Conservation (phyloP, 1,284 basidiomycete genomes). For the Pseudozyma hubeiensis region DNA sequence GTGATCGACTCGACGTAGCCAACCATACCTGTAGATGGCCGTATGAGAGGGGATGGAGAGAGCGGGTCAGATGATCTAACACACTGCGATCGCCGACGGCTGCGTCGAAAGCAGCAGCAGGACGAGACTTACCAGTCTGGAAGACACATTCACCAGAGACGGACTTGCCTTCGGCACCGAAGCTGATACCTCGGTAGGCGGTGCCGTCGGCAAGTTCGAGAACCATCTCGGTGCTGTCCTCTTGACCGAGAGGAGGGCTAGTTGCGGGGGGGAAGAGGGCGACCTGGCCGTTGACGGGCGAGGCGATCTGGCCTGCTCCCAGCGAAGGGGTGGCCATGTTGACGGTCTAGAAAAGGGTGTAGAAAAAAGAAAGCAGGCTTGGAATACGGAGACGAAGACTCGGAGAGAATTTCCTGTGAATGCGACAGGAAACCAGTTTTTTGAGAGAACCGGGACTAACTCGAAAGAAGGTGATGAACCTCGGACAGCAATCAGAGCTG, state of each 20-base stretch:
- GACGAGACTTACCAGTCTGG: constrained; percentile 84
- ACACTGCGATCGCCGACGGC: constrained; percentile 2
- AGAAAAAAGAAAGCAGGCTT: constrained; percentile 1
- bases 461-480: constrained; percentile 35
- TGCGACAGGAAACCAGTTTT: constrained; percentile 6
- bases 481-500: constrained; percentile 32
- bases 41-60: constrained; percentile 9
- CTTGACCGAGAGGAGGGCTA: constrained; percentile 49
- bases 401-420: not conserved
- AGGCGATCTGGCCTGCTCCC: constrained; percentile 47
- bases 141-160: constrained; percentile 98
- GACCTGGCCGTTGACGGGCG: constrained; percentile 32
- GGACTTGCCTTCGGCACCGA: constrained; percentile 91
- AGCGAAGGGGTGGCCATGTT: constrained; percentile 55
- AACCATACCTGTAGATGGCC: constrained; percentile 75
- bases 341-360: constrained; percentile 11
- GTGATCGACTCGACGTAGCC: constrained; percentile 98
- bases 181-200: constrained; percentile 87
- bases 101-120: not conserved
- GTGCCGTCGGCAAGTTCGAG: constrained; percentile 93
- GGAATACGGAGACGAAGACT: not conserved
- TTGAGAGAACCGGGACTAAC: not conserved
- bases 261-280: constrained; percentile 45
- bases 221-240: constrained; percentile 72
- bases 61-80: constrained; percentile 23